Base-by-base conservation (phyloP, 768 basidiomycete genomes). In the Tricholoma flavovirens region DNA sequence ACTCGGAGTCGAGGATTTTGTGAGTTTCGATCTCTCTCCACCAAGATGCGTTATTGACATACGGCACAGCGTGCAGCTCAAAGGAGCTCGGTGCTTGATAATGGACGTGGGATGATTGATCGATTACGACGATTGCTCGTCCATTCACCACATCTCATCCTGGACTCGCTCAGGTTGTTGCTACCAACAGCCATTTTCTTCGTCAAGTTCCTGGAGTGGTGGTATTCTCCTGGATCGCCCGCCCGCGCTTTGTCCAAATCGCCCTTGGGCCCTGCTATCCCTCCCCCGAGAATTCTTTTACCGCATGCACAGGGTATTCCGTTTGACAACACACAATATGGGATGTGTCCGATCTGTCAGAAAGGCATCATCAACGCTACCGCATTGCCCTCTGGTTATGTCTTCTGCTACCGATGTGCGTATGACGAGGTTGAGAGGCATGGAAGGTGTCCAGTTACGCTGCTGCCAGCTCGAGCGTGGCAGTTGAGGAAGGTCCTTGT, bases 161-260 rank as follows among this genome's bases (percentile, higher is more conserved):
- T 94, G 30, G 89, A 93, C 67, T 92, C 90, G 2, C 75, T 94
- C 36, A 83, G 86, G 57, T 73, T 90, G 48, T 77, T 91, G 46
- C 80, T 94, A 32, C 96, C 92, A 14, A 89, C 87, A 17, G 87
- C 88, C 40, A 93, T 99, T 56, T 96, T 99, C 71, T 90, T 92
- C 67, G 77, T 99, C 75, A 96, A 94, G 71, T 95, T 98, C 71
- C 77, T 97, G 46, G 94, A 98, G 72, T 99, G 97, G 94, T 99
- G 96, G 94, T 98, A 98, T 67, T 95, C 93, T 4, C 94, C 97
- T 19, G 81, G 81, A 43, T 97, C 92, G 10, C 94, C 89, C 3
- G 90, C 89, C 15, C 83, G 85, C 38, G 83, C 83, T n/a, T 72
- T 90, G 53, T 78, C 83, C 8, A 77, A 77, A 30, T 83, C 83